Base-by-base conservation (phyloP, 139 green algal genomes). In the Picochlorum sp. region DNA sequence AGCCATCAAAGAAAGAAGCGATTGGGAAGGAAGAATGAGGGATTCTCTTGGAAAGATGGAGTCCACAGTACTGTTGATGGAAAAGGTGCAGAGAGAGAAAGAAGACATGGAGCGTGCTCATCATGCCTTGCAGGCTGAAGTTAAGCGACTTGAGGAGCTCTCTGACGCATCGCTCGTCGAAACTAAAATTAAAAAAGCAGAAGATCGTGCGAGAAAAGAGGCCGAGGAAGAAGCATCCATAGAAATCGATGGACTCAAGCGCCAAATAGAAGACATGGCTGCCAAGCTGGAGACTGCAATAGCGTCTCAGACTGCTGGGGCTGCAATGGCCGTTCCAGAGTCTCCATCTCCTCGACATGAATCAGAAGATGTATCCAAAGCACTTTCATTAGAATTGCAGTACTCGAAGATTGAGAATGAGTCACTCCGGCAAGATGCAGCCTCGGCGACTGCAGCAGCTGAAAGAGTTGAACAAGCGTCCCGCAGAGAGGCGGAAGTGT, bases 151-250 rank as follows among this genome's bases (percentile, higher is more conserved):
- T 10, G 45, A 73, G 63, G 64, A 57, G 13, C 50, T 60, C 52
- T 50, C 72, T 54, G 57, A 72, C 18, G 57, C 55, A 1, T 13
- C 6, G 2, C 45, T 41, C 3, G 49, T 77, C 8, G 64, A 77
- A 6, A 9, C 10, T 3, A 45, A 66, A 55, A 58, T 72, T 4
- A 28, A 49, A 11, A 44, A 37, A 2, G 70, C 51, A 45, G 57
- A 60, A 16, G 45, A 55, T 18, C 28, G 28, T 7, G 63, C 63
- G 1, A 50, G 30, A 8, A 26, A 21, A 28, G 57, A 20, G 3
- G 70, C 70, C 2, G 70, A 77, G 57, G 64, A 55, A 2, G 62
- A 77, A 50, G 70, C 64, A n/a, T 51, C 60, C 5, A 63, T 77
- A n/a, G 70, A 77, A 59, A 67, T 77, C 51, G 63, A 67, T 62